Evolutionary conservation across 1,139 yeast species (phyloP).

Genomic region (Kazachstania sp.): DNA sequence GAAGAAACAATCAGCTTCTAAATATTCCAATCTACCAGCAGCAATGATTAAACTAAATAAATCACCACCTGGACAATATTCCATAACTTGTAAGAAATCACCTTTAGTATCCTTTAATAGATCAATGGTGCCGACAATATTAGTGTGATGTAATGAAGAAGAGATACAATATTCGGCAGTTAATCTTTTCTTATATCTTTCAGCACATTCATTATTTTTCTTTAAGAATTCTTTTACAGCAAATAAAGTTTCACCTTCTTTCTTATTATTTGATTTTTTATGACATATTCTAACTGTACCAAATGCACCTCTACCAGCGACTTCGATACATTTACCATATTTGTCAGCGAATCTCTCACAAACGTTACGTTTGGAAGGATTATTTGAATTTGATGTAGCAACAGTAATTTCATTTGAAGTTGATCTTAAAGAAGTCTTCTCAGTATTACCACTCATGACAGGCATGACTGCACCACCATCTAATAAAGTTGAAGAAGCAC

Average conservation of each 20-base stretch:
- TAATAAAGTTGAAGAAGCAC: background rate
- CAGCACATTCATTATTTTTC: conserved; percentile 47
- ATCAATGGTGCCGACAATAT: conserved; percentile 81
- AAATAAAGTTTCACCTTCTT: conserved; percentile 43
- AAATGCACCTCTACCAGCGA: conserved; percentile 78
- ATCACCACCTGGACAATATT: conserved; percentile 93
- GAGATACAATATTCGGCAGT: conserved; percentile 83
- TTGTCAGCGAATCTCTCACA: conserved; percentile 44
- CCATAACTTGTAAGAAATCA: conserved; percentile 94
- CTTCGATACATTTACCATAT: conserved; percentile 73
- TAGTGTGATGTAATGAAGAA: conserved; percentile 66
- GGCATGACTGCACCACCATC: background rate
- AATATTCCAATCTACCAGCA: conserved; percentile 71
- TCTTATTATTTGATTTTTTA: conserved; percentile 36
- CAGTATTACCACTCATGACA: background rate
- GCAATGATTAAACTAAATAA: conserved; percentile 77
- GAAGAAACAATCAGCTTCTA: conserved; percentile 93
- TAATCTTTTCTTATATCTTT: conserved; percentile 58
- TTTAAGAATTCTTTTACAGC: conserved; percentile 79
- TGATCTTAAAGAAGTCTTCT: background rate
- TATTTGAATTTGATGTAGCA: background rate
- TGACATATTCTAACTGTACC: conserved; percentile 75
- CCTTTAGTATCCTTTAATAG: conserved; percentile 84
- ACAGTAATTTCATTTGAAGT: background rate
- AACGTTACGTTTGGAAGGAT: conserved; percentile 18